Conservation (phyloP, 164 flowering plant species). For the Aristolochia contorta region DNA sequence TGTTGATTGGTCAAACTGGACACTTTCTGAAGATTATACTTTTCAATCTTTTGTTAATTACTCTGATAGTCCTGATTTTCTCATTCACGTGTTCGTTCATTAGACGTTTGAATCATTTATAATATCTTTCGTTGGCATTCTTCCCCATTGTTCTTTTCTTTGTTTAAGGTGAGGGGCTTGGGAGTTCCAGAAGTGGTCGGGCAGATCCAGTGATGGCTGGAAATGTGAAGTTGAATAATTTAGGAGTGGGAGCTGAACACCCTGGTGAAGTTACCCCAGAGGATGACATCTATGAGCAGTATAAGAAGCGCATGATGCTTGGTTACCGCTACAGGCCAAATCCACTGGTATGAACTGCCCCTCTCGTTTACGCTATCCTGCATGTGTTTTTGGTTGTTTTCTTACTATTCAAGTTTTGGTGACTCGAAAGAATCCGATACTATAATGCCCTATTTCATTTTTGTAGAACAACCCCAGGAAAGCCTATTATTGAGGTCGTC, state of each 20-base stretch:
- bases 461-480: conserved; percentile 82
- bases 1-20: too few species aligned
- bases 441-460: not conserved
- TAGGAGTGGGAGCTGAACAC: conserved; percentile 86
- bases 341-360: conserved; percentile 55
- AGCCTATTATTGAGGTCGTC: conserved; percentile 46
- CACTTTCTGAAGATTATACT: too few species aligned
- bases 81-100: too few species aligned
- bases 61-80: too few species aligned
- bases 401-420: not conserved
- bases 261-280: conserved; percentile 92
- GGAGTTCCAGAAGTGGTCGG: conserved; percentile 79
- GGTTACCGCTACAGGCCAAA: conserved; percentile 90
- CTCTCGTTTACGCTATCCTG: too few species aligned
- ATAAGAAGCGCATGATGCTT: conserved; percentile 99
- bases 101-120: too few species aligned
- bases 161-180: conserved; percentile 85
- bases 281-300: conserved; percentile 97
- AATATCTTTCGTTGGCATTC: not conserved
- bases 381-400: not conserved
- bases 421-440: not conserved
- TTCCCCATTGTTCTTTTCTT: not conserved
- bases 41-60: too few species aligned
- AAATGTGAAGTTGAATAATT: conserved; percentile 59
- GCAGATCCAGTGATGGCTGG: conserved; percentile 89